A percentile compares a stretch with the other conserved stretches of the same genome.
Conservation (phyloP, 352 stramenopile genomes). For the Phytopythium chamaehyphon region DNA sequence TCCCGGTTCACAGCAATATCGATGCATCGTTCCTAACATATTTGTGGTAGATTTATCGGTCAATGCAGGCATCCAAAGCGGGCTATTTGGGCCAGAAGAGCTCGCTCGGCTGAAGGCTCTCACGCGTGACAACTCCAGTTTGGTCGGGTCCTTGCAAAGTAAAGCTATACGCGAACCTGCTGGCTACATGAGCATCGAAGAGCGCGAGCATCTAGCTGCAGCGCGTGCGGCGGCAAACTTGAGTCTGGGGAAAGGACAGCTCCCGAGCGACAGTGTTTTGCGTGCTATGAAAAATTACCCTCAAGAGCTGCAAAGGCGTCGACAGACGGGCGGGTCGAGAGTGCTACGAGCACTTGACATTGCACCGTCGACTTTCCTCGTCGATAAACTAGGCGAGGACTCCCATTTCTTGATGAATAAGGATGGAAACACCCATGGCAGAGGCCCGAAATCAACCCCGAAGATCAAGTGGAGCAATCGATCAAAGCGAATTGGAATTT, state of each 20-base stretch:
- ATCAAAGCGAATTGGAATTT: slow-evolving; percentile 14
- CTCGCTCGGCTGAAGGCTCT: neutral
- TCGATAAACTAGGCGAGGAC: slow-evolving; percentile 20
- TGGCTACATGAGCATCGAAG: slow-evolving; percentile 20
- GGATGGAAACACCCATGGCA: neutral
- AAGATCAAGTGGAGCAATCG: slow-evolving; percentile 12
- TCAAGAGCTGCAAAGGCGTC: slow-evolving; percentile 34
- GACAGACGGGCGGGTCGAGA: slow-evolving; percentile 1
- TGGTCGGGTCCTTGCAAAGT: slow-evolving; percentile 21
- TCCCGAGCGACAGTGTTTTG: slow-evolving; percentile 12
- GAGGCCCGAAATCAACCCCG: slow-evolving; percentile 32
- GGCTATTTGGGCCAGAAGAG: slow-evolving; percentile 42
- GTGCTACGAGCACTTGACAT: slow-evolving; percentile 24
- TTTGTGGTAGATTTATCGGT: slow-evolving; percentile 43
- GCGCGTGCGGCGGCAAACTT: neutral
- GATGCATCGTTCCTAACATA: neutral
- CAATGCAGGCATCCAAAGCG: slow-evolving; percentile 27
- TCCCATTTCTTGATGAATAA: slow-evolving; percentile 2
- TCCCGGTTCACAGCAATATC: neutral
- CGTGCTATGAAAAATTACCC: slow-evolving; percentile 32
- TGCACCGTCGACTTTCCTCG: slow-evolving; percentile 36
- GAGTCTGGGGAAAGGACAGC: slow-evolving; percentile 11
- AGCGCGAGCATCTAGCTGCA: slow-evolving; percentile 13
- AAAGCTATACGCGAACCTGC: slow-evolving; percentile 15
- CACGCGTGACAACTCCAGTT: slow-evolving; percentile 10